These are phyloP conservation scores for Ambrosia hybrid DNA, from an alignment of 140 eudicot genomes.

Conservation along the genomic window DNA sequence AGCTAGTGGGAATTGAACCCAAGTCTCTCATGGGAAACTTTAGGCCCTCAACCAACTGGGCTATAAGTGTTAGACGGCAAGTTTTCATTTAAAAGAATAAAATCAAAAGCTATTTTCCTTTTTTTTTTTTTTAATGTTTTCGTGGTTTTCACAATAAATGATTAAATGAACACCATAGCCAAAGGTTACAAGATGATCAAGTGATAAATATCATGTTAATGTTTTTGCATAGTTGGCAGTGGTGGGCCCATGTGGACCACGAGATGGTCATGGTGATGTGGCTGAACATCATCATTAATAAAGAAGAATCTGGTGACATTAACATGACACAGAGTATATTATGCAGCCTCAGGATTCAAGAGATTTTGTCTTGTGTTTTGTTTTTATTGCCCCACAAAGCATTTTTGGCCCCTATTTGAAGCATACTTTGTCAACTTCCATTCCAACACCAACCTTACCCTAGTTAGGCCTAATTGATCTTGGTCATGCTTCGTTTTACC, in stretches of 20 bases:
- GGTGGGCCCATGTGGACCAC: slow-evolving; percentile 74
- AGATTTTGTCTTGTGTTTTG: slow-evolving; percentile 18
- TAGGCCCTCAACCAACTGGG: too few relatives aligned
- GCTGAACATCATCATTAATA: slow-evolving; percentile 54
- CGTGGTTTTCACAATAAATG: too few relatives aligned
- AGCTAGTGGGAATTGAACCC: too few relatives aligned
- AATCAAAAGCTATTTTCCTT: too few relatives aligned
- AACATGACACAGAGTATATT: slow-evolving; percentile 36
- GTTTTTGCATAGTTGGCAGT: slow-evolving; percentile 48
- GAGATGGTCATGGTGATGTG: slow-evolving; percentile 32
- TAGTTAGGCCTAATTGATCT: too few relatives aligned
- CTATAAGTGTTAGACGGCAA: too few relatives aligned
- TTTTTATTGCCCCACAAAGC: slow-evolving; percentile 13
- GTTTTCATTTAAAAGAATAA: too few relatives aligned
- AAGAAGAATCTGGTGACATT: slow-evolving; percentile 63
- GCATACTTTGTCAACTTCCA: slow-evolving; percentile 16
- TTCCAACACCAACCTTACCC: neutral
- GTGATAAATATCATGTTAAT: neutral
- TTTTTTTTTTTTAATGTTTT: too few relatives aligned
- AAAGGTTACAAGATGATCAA: neutral
- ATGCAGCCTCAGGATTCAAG: slow-evolving; percentile 48
- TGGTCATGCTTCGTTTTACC: too few relatives aligned
- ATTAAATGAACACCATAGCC: too few relatives aligned
- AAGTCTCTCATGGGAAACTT: too few relatives aligned
- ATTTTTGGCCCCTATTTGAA: slow-evolving; percentile 20